These are phyloP conservation scores for Puccinia horiana DNA, from an alignment of 1,284 basidiomycete species.

Conservation along the genomic window DNA sequence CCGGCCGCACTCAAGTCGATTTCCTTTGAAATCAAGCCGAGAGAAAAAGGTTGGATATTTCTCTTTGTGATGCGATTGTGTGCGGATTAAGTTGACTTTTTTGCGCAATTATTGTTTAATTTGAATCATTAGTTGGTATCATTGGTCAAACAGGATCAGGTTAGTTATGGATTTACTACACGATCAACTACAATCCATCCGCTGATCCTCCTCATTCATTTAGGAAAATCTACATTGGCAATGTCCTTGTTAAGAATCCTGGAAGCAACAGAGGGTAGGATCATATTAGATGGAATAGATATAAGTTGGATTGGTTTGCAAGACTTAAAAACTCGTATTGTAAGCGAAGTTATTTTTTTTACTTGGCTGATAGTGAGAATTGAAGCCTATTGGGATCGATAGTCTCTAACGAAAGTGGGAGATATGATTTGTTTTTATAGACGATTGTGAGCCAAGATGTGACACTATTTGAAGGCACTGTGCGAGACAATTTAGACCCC, in stretches of 20 bases:
- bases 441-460: constrained; percentile 55
- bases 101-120: background rate
- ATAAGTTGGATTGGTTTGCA: constrained; percentile 53
- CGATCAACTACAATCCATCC: background rate
- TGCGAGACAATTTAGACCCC: constrained; percentile 55
- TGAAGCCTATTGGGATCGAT: background rate
- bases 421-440: background rate
- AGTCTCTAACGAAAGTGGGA: background rate
- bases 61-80: background rate
- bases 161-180: background rate
- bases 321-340: constrained; percentile 52
- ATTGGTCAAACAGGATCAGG: constrained; percentile 36
- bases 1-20: constrained; percentile 54
- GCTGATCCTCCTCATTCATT: constrained; percentile 50
- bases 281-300: constrained; percentile 56
- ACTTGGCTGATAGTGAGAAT: too few species aligned
- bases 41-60: constrained; percentile 51
- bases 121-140: constrained; percentile 11
- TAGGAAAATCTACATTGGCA: constrained; percentile 56
- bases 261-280: constrained; percentile 52
- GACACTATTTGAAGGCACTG: constrained; percentile 54
- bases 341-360: too few species aligned
- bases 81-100: background rate
- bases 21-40: constrained; percentile 54
- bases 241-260: constrained; percentile 53